Percentiles rank a stretch among this genome's conserved stretches.
These are phyloP conservation scores for Cutaneotrichosporon sp. DNA, from an alignment of 1,284 basidiomycete genomes.

Conservation along the genomic window DNA sequence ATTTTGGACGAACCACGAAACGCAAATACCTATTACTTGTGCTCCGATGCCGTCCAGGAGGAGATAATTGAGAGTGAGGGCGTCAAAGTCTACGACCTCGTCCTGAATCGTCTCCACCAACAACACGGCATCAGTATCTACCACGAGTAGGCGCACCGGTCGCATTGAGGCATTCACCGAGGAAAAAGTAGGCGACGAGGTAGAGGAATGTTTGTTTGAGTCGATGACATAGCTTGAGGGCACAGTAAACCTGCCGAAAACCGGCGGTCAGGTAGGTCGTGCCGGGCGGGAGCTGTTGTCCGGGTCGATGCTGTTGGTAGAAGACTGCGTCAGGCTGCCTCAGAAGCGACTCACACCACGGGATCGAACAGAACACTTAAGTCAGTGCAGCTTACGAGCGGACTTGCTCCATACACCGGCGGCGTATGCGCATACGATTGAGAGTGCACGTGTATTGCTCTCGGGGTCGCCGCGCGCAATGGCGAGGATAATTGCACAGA, in stretches of 20 bases:
- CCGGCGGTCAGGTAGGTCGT: constrained; percentile 25
- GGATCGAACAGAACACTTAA: constrained; percentile 38
- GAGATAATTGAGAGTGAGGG: constrained; percentile 54
- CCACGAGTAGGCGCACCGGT: constrained; percentile 23
- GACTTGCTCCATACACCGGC: constrained; percentile 70
- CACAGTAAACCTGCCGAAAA: constrained; percentile 63
- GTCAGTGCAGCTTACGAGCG: constrained; percentile 37
- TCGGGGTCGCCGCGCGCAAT: constrained; percentile 69
- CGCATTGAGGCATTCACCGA: constrained; percentile 69
- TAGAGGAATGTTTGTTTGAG: constrained; percentile 63
- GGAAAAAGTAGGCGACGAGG: constrained; percentile 36
- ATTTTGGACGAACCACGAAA: constrained; percentile 77
- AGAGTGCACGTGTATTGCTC: constrained; percentile 77
- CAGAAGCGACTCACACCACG: constrained; percentile 13
- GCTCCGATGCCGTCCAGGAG: constrained; percentile 73
- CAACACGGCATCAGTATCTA: constrained; percentile 36
- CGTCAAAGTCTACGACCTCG: constrained; percentile 56
- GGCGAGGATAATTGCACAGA: constrained; percentile 58
- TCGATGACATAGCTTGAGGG: constrained; percentile 64
- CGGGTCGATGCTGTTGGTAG: constrained; percentile 30
- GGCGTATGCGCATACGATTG: constrained; percentile 69
- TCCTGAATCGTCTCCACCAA: constrained; percentile 77
- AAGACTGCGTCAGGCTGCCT: constrained; percentile 7
- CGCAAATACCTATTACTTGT: constrained; percentile 66
- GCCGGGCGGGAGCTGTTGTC: constrained; percentile 26